Evolutionary conservation across 495 filamentous ascomycete genomes (phyloP), one percentile per base, ranked within the genome.

Genomic region (Cryomyces antarcticus): DNA sequence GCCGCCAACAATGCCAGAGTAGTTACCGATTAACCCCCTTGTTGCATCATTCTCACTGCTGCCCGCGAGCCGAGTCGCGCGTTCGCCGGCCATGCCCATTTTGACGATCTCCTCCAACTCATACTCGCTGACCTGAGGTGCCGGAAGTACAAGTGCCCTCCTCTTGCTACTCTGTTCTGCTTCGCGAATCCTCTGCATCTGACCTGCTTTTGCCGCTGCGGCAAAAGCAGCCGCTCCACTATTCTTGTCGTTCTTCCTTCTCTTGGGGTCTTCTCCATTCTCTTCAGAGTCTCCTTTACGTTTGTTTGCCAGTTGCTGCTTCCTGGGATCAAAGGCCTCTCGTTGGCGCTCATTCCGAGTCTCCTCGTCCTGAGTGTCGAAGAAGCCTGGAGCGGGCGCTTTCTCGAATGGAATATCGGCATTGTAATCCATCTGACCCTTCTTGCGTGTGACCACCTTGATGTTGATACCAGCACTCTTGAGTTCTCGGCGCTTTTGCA

Each of bases 391-490:
- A 5, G 82, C 80, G 0, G 87, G 74, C 34, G 77, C 78, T 61
- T 93, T 93, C 61, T 97, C 89, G 51, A 97, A 95, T 3, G 92
- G 89, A 45, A 96, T 89, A 53, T 96, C 89, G 44, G 89, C 92
- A 56, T 96, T 96, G 66, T 97, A 97, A 57, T 97, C 89, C 87
- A 97, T 96, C 66, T 95, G 77, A 1, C 87, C 87, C 62, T 80
- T 78, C 64, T 95, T 95, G 41, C 78, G 73, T 28, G 80, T 92
- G n/a, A 76, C 74, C 31, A 96, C 75, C 60, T 95, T 96, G 64
- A 96, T 88, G 49, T 97, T 96, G 61, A 97, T 96, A 31, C 89
- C 89, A 7, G 92, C 86, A 62, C 84, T 87, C 60, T 97, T 97
- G 31, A 97, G 71, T 61, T 97, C 89, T 28, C 89, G 75, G 27